phyloP scores from a whole-genome alignment of 306 rosid species.

The Albizia julibrissin region DNA sequence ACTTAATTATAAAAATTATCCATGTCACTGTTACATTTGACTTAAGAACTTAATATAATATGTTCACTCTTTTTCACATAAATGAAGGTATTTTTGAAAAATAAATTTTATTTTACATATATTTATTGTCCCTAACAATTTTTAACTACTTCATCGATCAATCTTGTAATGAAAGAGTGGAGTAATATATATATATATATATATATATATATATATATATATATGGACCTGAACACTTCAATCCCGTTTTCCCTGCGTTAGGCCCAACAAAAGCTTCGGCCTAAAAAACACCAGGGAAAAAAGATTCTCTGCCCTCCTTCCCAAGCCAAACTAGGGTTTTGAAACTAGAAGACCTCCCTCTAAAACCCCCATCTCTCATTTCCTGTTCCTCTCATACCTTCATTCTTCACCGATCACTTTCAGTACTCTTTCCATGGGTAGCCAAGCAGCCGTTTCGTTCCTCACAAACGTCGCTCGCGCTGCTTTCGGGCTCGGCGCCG shows the following conservation, averaged over 20 bases:
- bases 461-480: constrained; percentile 63
- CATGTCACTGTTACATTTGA: too few relatives aligned
- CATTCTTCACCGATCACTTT: neutral
- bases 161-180: too few relatives aligned
- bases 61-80: too few relatives aligned
- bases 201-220: too few relatives aligned
- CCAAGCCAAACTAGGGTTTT: constrained; percentile 20
- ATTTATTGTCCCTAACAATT: too few relatives aligned
- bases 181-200: too few relatives aligned
- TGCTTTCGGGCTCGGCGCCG: constrained; percentile 78
- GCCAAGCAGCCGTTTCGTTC: constrained; percentile 71
- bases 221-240: too few relatives aligned
- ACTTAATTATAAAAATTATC: too few relatives aligned
- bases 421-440: constrained; percentile 51
- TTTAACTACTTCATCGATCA: too few relatives aligned
- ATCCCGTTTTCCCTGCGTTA: neutral
- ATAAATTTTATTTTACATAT: too few relatives aligned
- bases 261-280: neutral
- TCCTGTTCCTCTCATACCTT: neutral
- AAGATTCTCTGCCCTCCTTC: neutral
- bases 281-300: neutral
- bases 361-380: neutral
- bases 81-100: too few relatives aligned
- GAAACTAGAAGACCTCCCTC: neutral
- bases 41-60: too few relatives aligned